Percentiles rank a stretch among this genome's conserved stretches.
phyloP scores from a whole-genome alignment of 768 basidiomycete genomes.

The Leccinum barrowsii region DNA sequence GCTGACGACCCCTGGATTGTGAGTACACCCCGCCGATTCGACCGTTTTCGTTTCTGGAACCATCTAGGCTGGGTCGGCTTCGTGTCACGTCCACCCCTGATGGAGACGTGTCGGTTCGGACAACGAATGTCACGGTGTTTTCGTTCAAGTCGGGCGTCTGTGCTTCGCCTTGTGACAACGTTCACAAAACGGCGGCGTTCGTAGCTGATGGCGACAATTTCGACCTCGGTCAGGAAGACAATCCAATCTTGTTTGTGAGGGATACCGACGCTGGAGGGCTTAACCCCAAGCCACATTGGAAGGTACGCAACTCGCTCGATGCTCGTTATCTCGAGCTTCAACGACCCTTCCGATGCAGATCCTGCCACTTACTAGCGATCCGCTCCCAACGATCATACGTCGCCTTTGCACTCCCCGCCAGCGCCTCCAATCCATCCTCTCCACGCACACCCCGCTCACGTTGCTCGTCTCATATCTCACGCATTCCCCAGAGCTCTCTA shows the following conservation, averaged over 20 bases:
- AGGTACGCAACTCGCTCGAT: conserved; percentile 12
- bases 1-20: conserved; percentile 68
- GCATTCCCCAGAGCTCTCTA: conserved; percentile 11
- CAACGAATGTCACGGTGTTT: conserved; percentile 26
- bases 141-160: conserved; percentile 14
- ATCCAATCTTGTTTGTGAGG: conserved; percentile 12
- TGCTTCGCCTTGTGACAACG: not conserved
- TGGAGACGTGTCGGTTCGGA: conserved; percentile 13
- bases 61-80: conserved; percentile 19
- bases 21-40: conserved; percentile 7
- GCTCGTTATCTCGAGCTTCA: not conserved
- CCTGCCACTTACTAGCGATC: not conserved
- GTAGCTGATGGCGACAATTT: conserved; percentile 13
- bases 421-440: conserved; percentile 68
- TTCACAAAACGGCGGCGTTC: not conserved
- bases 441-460: conserved; percentile 47
- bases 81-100: conserved; percentile 8
- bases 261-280: not conserved
- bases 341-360: not conserved
- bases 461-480: conserved; percentile 49
- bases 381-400: not conserved
- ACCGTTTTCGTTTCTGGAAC: not conserved
- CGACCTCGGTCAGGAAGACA: not conserved
- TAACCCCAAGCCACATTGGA: conserved; percentile 15
- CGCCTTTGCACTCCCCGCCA: conserved; percentile 17